Conservation (phyloP, 2,329 filamentous ascomycete species). For the Hymenoscyphus fructigenus region DNA sequence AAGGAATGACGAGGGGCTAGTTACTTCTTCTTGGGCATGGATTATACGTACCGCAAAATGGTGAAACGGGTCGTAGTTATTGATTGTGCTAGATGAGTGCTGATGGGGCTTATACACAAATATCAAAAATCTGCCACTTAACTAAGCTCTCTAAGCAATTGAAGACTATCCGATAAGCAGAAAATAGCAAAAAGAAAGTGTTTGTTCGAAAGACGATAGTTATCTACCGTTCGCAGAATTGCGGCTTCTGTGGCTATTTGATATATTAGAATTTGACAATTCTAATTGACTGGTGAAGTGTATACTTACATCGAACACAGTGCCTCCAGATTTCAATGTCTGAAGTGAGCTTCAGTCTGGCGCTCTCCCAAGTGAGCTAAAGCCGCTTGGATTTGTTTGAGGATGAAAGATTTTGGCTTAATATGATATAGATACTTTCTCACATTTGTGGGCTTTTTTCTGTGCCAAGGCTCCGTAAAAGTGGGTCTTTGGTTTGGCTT, state of each 20-base stretch:
- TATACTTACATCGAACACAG: slow-evolving; percentile 7
- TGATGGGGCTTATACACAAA: too few relatives aligned
- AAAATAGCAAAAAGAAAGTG: not conserved
- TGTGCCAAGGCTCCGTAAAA: too few relatives aligned
- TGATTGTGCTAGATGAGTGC: not conserved
- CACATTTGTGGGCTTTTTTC: too few relatives aligned
- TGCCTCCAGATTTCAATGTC: slow-evolving; percentile 11
- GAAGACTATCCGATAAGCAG: not conserved
- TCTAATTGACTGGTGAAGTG: too few relatives aligned
- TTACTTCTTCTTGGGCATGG: not conserved
- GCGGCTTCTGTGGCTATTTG: slow-evolving; percentile 9
- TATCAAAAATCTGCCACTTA: too few relatives aligned
- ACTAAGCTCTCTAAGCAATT: too few relatives aligned
- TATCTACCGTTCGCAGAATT: slow-evolving; percentile 2
- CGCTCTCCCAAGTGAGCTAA: slow-evolving; percentile 16
- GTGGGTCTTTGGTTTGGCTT: too few relatives aligned
- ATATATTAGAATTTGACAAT: too few relatives aligned
- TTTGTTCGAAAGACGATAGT: slow-evolving; percentile 3
- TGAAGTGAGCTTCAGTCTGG: slow-evolving; percentile 13
- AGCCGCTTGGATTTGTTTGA: slow-evolving; percentile 7
- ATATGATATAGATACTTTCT: too few relatives aligned
- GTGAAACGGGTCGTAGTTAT: not conserved
- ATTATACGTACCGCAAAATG: not conserved
- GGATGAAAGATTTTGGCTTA: too few relatives aligned
- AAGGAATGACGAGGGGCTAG: not conserved